Evolutionary conservation across 345 rosid genomes (phyloP).

Genomic region (Linum usitatissimum): DNA sequence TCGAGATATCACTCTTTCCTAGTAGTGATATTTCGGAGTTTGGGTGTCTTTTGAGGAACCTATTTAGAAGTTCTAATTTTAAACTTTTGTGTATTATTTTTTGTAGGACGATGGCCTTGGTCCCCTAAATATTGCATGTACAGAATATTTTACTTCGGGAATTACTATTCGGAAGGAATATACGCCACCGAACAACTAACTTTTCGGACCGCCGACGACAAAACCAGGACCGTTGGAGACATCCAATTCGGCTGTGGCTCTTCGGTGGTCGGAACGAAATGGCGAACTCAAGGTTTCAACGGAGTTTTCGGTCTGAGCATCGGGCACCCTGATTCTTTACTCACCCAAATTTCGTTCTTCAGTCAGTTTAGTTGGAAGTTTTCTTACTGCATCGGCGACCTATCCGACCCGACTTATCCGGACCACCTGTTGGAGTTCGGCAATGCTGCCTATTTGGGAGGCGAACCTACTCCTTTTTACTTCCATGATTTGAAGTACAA

Average conservation of each 20-base stretch:
- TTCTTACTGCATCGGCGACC: too few species aligned
- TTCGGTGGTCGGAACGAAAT: neutral
- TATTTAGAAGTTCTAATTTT: too few species aligned
- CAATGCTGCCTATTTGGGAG: neutral
- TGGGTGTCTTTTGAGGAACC: too few species aligned
- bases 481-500: neutral
- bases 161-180: neutral
- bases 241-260: neutral
- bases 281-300: neutral
- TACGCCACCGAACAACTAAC: neutral
- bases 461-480: neutral
- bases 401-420: neutral
- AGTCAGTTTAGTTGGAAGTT: neutral
- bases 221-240: neutral
- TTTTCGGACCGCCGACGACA: neutral
- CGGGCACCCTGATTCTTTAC: neutral
- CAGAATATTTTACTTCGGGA: neutral
- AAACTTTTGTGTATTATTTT: too few species aligned
- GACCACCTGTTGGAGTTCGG: neutral
- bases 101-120: too few species aligned
- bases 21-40: too few species aligned
- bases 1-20: too few species aligned
- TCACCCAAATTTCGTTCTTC: neutral
- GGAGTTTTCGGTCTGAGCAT: neutral
- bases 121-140: neutral